Base-by-base conservation (phyloP, 2,329 filamentous ascomycete species). In the Colletotrichum cuscutae region DNA sequence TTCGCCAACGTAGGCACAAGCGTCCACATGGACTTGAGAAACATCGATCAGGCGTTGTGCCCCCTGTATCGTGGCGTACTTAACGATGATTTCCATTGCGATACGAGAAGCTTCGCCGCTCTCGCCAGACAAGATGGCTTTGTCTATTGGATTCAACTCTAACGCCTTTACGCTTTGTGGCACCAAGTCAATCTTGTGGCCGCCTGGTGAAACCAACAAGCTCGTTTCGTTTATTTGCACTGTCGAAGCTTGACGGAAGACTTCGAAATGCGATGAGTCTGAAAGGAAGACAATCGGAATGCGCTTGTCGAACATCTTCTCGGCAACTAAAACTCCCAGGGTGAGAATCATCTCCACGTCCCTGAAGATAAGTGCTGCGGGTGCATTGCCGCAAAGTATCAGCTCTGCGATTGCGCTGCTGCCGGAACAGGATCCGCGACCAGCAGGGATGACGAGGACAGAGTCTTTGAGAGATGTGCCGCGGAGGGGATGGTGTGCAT, bases 401-500 rank as follows among this genome's bases (percentile, higher is more conserved):
- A 87, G 75, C 73, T 87, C 84, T 6, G 87, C 74, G n/a, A 87
- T 79, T 1, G 84, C 82, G 1, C 80, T 80, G 15, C 85, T 87
- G 0, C 85, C 86, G 0, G 83, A 81, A 54, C 85, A 87, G 7
- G 86, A 87, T 2, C 86, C 85, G 24, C 85, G 81, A n/a, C 85
- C 81, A 22, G 81, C 77, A 0, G 86, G 85, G 15, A 87, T 84
- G 1, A 82, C 86, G 0, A 88, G 77, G 1, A 87, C 76, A 0
- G 76, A 76, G 12, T 76, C 77, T 3, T 78, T 74, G 0, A 87
- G 68, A 19, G 61, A 74, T 6, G 77, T 42, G 0, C 84, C 84
- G 7, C 74, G 75, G 2, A 87, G 75, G 0, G 82, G 82, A 65
- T 87, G 85, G 52, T 85, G 83, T 1, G 78, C 79, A 66, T 87